A percentile compares a stretch with the other conserved stretches of the same genome.
Conservation (phyloP, 306 rosid species). For the Vigna trinervia region DNA sequence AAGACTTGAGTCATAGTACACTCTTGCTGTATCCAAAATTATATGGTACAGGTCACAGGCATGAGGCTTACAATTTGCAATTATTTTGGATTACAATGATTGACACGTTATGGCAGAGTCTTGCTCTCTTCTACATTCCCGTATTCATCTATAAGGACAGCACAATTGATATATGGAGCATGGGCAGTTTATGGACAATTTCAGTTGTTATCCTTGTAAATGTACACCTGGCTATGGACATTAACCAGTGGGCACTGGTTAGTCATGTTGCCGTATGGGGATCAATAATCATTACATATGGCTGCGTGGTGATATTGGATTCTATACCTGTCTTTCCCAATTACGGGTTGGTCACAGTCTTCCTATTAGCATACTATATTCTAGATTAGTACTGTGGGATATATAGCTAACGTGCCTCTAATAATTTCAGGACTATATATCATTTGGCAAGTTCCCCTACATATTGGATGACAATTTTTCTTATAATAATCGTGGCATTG, state of each 20-base stretch:
- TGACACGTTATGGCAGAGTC: slow-evolving; percentile 94
- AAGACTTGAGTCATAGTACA: slow-evolving; percentile 70
- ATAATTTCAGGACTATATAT: slow-evolving; percentile 70
- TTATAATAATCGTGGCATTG: slow-evolving; percentile 64
- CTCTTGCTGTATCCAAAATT: slow-evolving; percentile 71
- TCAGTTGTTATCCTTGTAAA: slow-evolving; percentile 83
- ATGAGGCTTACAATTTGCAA: slow-evolving; percentile 75
- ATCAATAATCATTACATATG: slow-evolving; percentile 73
- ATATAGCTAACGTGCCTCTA: slow-evolving; percentile 41
- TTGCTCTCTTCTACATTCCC: slow-evolving; percentile 76
- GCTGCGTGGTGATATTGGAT: slow-evolving; percentile 77
- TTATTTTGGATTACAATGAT: slow-evolving; percentile 83
- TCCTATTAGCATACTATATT: background rate
- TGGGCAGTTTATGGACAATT: slow-evolving; percentile 90
- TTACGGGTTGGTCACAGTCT: slow-evolving; percentile 68
- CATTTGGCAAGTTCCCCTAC: slow-evolving; percentile 65
- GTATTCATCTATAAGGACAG: slow-evolving; percentile 68
- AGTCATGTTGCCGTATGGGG: slow-evolving; percentile 87
- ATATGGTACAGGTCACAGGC: slow-evolving; percentile 81
- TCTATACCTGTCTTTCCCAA: slow-evolving; percentile 74
- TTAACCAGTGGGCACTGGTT: slow-evolving; percentile 63
- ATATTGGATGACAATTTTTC: slow-evolving; percentile 75
- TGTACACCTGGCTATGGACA: slow-evolving; percentile 85
- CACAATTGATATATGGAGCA: slow-evolving; percentile 82
- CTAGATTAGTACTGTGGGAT: slow-evolving; percentile 20